Evolutionary conservation across 257 asterid species (phyloP).

Genomic region (Parsonsia alboflavescens): DNA sequence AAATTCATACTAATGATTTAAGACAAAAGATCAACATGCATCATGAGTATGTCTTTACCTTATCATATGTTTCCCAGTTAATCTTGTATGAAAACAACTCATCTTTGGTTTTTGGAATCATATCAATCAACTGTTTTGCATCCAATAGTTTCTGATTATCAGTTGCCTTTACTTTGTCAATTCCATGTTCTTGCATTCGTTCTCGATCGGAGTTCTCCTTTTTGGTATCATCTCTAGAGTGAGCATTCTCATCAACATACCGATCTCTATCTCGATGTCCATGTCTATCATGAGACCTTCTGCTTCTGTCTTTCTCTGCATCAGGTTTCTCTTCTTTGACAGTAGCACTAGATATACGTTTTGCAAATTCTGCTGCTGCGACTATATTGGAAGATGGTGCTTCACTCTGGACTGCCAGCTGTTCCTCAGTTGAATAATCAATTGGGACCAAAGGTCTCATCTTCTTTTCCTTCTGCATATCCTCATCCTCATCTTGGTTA

Average conservation of each 20-base stretch:
- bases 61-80: constrained; percentile 78
- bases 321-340: constrained; percentile 67
- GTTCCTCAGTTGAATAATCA: constrained; percentile 93
- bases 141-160: constrained; percentile 83
- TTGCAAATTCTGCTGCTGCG: constrained; percentile 66
- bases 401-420: constrained; percentile 50
- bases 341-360: constrained; percentile 51
- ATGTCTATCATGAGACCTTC: constrained; percentile 69
- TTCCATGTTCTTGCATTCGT: constrained; percentile 33
- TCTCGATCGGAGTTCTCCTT: constrained; percentile 55
- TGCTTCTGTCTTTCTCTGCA: constrained; percentile 59
- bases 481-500: constrained; percentile 90
- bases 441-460: constrained; percentile 98
- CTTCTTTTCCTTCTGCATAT: constrained; percentile 85
- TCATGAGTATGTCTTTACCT: constrained; percentile 43
- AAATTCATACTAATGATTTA: not conserved
- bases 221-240: constrained; percentile 52
- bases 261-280: constrained; percentile 75
- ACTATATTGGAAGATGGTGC: constrained; percentile 47
- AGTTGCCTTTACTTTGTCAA: constrained; percentile 47
- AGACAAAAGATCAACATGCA: not conserved
- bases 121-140: constrained; percentile 95
- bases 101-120: constrained; percentile 94
- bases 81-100: constrained; percentile 86
- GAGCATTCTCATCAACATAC: constrained; percentile 46